phyloP scores from a whole-genome alignment of 352 stramenopile genomes.

The Phytopythium ostracodes region DNA sequence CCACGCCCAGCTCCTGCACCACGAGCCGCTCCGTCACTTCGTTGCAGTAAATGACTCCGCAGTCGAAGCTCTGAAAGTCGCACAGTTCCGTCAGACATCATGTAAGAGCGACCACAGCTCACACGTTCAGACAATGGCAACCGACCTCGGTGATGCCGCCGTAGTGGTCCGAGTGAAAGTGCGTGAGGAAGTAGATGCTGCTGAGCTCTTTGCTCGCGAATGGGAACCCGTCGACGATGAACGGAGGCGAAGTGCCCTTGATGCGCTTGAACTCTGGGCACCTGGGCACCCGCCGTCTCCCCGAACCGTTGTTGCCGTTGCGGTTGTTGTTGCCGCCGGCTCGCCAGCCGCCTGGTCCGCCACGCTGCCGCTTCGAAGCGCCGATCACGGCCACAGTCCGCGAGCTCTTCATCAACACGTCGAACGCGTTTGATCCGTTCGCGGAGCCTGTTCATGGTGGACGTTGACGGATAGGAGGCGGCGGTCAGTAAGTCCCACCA shows the following conservation, averaged over 20 bases:
- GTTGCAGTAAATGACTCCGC: conserved; percentile 95
- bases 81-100: not conserved
- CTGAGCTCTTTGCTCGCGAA: conserved; percentile 71
- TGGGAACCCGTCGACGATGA: conserved; percentile 87
- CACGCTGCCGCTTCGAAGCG: conserved; percentile 18
- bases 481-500: too few species aligned
- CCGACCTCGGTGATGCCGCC: conserved; percentile 78
- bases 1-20: conserved; percentile 88
- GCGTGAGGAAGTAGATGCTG: conserved; percentile 94
- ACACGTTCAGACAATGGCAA: not conserved
- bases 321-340: conserved; percentile 15
- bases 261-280: conserved; percentile 85
- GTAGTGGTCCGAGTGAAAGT: conserved; percentile 98
- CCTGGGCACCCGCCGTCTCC: conserved; percentile 8
- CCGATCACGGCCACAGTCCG: conserved; percentile 50
- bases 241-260: conserved; percentile 63
- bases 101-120: not conserved
- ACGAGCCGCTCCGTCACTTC: conserved; percentile 90
- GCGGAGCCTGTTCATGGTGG: conserved; percentile 1
- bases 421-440: conserved; percentile 57
- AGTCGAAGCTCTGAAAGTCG: conserved; percentile 69
- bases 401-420: conserved; percentile 79
- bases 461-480: not conserved
- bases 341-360: conserved; percentile 22
- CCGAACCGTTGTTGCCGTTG: conserved; percentile 6